Base-by-base conservation (phyloP, 768 basidiomycete species). In the Dioszegia hungarica region DNA sequence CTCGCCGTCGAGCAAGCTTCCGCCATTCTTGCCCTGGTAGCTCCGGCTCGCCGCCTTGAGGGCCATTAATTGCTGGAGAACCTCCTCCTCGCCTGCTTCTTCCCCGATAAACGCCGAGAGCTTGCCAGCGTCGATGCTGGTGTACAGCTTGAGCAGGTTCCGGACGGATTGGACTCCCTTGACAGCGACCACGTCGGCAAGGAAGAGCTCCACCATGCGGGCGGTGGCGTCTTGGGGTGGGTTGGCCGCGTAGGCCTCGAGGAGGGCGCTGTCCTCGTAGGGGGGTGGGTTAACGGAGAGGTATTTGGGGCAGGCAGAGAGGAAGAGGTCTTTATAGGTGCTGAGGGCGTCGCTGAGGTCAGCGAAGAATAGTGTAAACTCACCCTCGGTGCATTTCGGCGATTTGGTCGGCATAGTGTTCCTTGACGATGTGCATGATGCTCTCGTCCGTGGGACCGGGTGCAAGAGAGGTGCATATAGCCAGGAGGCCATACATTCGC, bases 51-150 rank as follows among this genome's bases (percentile, higher is more conserved):
- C 85, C 61, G 88, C 86, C 80, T 99, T 98, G 78, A 95, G 83
- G 40, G 90, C 86, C 91, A 98, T 95, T 82, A 98, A 83, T 82
- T 94, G 89, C 78, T 93, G 88, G 57, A 99, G 81, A 70, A 97
- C 86, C 75, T 89, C 88, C 72, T 98, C 94, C 78, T 97, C 94
- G 62, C 89, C 88, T 5, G 62, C 54, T 6, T 55, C 62, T 5
- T 60, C 66, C 59, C 91, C 90, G 41, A 94, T 79, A 82, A 98
- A 95, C 64, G 85, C 86, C 0, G 93, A 87, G 25, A 99, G 82
- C 78, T 97, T 97, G 71, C 83, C 83, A 14, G 92, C 86, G 59
- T 90, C 92, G 50, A 99, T 84, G 46, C 87, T 89, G 5, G 92
- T 92, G 79, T 99, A 99, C 62, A 99, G 80, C 77, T 95, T 93